Evolutionary conservation across 768 basidiomycete genomes (phyloP).

Genomic region (Gymnopilus dilepis): DNA sequence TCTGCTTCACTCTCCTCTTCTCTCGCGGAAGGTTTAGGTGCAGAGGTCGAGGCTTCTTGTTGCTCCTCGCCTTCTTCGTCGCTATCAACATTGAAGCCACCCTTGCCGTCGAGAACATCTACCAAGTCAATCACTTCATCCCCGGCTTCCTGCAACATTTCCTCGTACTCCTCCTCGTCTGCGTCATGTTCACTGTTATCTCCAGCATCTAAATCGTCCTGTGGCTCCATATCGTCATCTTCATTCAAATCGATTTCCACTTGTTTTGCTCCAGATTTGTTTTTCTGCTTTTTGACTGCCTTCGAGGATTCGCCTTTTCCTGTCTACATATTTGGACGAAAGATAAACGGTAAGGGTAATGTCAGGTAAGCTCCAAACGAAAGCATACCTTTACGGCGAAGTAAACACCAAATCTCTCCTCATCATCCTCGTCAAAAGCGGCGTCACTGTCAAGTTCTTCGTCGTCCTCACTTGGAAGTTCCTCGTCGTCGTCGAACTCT

Average conservation of each 20-base stretch:
- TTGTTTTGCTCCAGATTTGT: constrained; percentile 42
- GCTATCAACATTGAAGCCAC: constrained; percentile 48
- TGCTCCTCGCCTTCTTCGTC: constrained; percentile 36
- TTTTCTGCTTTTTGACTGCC: constrained; percentile 29
- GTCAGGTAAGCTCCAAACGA: neutral
- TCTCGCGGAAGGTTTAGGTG: constrained; percentile 27
- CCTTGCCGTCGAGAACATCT: constrained; percentile 70
- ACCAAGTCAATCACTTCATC: constrained; percentile 67
- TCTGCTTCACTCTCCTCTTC: constrained; percentile 42
- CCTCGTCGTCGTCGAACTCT: constrained; percentile 55
- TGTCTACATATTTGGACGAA: neutral
- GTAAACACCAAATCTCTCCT: constrained; percentile 77
- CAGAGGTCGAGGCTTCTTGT: neutral
- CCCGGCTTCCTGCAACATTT: constrained; percentile 42
- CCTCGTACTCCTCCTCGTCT: constrained; percentile 45
- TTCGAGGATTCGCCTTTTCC: constrained; percentile 17
- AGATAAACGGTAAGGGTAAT: neutral
- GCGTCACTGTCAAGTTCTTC: constrained; percentile 87
- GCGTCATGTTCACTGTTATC: constrained; percentile 42
- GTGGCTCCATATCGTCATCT: constrained; percentile 44
- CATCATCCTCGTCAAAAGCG: constrained; percentile 83
- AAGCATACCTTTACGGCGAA: constrained; percentile 49
- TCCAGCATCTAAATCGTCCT: constrained; percentile 43
- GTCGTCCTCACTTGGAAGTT: constrained; percentile 72
- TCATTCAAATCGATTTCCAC: constrained; percentile 74